Percentiles rank a stretch among this genome's conserved stretches.
Conservation (phyloP, 2,329 filamentous ascomycete genomes). For the Chrysosphaeria jannelii region DNA sequence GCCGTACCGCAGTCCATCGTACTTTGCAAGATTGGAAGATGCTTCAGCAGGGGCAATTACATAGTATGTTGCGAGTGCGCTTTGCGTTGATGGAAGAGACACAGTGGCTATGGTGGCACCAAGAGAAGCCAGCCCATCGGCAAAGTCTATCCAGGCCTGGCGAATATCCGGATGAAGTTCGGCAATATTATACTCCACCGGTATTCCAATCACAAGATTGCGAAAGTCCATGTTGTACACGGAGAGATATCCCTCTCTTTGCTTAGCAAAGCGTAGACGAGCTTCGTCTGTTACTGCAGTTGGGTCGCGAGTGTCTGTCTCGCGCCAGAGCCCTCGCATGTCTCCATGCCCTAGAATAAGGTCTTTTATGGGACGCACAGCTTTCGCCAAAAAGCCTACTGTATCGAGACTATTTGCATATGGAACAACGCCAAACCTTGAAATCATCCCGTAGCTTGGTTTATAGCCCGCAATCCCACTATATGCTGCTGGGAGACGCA, state of each 20-base stretch:
- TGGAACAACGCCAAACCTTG: conserved; percentile 59
- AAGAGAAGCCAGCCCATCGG: conserved; percentile 25
- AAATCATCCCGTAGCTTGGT: conserved; percentile 69
- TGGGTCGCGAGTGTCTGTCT: conserved; percentile 40
- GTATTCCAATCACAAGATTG: conserved; percentile 22
- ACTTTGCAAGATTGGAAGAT: conserved; percentile 84
- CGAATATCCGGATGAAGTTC: conserved; percentile 46
- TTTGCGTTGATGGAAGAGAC: conserved; percentile 53
- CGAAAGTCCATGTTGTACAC: conserved; percentile 1
- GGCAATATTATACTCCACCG: conserved; percentile 60
- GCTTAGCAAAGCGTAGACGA: conserved; percentile 14
- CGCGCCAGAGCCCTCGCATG: conserved; percentile 12
- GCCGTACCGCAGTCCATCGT: conserved; percentile 93
- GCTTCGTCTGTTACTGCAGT: conserved; percentile 32
- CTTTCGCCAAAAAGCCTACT: conserved; percentile 41
- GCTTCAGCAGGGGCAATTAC: conserved; percentile 85
- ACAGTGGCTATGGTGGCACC: conserved; percentile 48
- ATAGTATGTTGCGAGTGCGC: conserved; percentile 81
- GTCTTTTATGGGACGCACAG: conserved; percentile 16
- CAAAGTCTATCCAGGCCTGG: conserved; percentile 32
- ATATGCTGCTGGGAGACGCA: conserved; percentile 67
- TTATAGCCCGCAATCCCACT: conserved; percentile 66
- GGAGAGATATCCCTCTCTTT: conserved; percentile 2
- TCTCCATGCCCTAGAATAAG: conserved; percentile 23
- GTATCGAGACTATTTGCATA: conserved; percentile 88